phyloP scores from a whole-genome alignment of 352 stramenopile genomes.

The Globisporangium takayamanum region DNA sequence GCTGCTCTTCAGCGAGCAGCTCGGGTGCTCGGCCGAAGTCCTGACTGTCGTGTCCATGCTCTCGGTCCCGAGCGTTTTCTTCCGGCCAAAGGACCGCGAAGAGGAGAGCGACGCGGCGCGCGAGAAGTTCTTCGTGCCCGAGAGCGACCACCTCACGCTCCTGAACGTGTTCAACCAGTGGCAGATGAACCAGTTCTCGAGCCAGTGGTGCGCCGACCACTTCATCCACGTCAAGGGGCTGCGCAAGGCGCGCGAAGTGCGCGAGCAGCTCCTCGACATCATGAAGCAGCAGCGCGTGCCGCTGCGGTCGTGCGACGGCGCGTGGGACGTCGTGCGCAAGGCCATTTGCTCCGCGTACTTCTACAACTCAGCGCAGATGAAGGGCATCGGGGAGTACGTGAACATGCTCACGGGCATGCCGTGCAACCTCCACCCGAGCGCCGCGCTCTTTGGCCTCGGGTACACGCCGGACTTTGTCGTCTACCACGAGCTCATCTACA shows the following conservation, averaged over 20 bases:
- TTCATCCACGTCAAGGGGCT: constrained; percentile 97
- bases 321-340: constrained; percentile 97
- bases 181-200: constrained; percentile 94
- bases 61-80: constrained; percentile 96
- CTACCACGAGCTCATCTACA: constrained; percentile 99
- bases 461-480: constrained; percentile 99
- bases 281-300: constrained; percentile 96
- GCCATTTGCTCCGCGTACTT: constrained; percentile 99
- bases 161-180: constrained; percentile 95
- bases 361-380: constrained; percentile 98
- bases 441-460: constrained; percentile 96
- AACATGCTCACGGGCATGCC: constrained; percentile 99
- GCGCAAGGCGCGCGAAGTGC: constrained; percentile 89
- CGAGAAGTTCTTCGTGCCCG: constrained; percentile 99
- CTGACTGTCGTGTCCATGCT: constrained; percentile 97
- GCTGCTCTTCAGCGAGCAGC: constrained; percentile 93
- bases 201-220: constrained; percentile 92
- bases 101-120: constrained; percentile 96
- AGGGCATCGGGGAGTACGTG: constrained; percentile 99
- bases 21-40: constrained; percentile 93
- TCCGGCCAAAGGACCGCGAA: constrained; percentile 94
- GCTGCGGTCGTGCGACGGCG: constrained; percentile 84
- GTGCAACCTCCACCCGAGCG: constrained; percentile 95
- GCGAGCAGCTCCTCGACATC: constrained; percentile 95
- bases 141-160: constrained; percentile 96